Base-by-base conservation (phyloP, 1,284 basidiomycete genomes). In the Trichosporon sp. region DNA sequence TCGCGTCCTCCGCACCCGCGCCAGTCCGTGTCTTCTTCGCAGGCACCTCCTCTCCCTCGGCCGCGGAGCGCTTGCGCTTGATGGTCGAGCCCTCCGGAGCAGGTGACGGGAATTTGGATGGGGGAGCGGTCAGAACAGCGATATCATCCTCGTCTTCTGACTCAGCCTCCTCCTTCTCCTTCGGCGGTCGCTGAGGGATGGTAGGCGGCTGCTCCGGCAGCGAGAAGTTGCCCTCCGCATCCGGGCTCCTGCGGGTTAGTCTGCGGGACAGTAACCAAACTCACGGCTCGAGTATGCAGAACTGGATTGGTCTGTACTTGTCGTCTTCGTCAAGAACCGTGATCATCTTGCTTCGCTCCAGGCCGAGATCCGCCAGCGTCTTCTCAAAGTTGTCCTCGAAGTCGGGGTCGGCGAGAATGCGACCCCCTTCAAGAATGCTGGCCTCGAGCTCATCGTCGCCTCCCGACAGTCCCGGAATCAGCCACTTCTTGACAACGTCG, bases 371-470 rank as follows among this genome's bases (percentile, higher is more conserved):
- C 21, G 71, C 80, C 62, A 84, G 70, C 21, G 81, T 80, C 67
- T 77, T 78, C 18, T 62, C 73, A 60, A 76, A 73, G 66, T 83
- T 81, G 68, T 82, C 81, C 18, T 81, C 78, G 63, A 78, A 80
- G 69, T 84, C 83, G 5, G 80, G 80, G 72, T 83, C 81, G 2
- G 79, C 78, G 29, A 84, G 69, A 25, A 82, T 67, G 58, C 82
- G 87, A 73, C 90, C 89, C 60, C 91, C 93, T 80, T 98, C 93
- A 75, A 91, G 93, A 25, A 95, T 89, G 71, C 87, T 90, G 11
- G 66, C 84, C 32, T 79, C 82, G 7, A 77, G 78, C 31, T 80
- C 83, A 86, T 92, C 95, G 76, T 97, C 95, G 5, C 91, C 91
- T 77, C 82, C 56, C 96, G 83, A 62, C 92, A 76, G 7, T 44